Percentiles rank a stretch among this genome's conserved stretches.
phyloP scores from a whole-genome alignment of 2,329 filamentous ascomycete species.

The Cryphonectria parasitica region DNA sequence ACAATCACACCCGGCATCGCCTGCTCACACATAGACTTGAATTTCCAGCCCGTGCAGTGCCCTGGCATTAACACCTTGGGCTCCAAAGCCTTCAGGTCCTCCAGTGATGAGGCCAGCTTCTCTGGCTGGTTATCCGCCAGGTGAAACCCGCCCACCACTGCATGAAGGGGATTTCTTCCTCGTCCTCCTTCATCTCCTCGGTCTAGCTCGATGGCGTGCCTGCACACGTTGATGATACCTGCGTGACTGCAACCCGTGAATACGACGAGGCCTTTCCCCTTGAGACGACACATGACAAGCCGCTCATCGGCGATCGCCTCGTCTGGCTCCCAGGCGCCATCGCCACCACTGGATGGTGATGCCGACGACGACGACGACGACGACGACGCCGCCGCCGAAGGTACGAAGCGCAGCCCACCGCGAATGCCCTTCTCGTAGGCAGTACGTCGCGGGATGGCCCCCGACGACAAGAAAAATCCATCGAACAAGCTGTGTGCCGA shows the following conservation, averaged over 20 bases:
- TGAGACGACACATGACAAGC: constrained; percentile 56
- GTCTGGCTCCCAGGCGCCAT: constrained; percentile 50
- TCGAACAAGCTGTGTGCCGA: constrained; percentile 51
- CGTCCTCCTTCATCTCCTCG: background rate
- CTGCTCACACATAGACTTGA: constrained; percentile 56
- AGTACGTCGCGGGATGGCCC: constrained; percentile 54
- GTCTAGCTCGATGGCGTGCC: constrained; percentile 48
- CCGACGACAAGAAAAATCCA: constrained; percentile 56
- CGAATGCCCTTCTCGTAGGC: constrained; percentile 53
- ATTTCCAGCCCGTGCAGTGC: constrained; percentile 60
- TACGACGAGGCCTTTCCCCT: constrained; percentile 56
- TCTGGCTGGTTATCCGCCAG: constrained; percentile 50
- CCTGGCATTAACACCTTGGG: constrained; percentile 56
- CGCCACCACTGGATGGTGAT: too few species aligned
- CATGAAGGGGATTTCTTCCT: constrained; percentile 45
- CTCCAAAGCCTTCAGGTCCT: constrained; percentile 51
- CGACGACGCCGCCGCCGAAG: constrained; percentile 37
- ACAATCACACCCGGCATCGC: constrained; percentile 53
- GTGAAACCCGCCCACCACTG: constrained; percentile 58
- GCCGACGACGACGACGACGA: constrained; percentile 25
- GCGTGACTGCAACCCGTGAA: constrained; percentile 62
- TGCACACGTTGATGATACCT: constrained; percentile 55
- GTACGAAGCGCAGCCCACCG: constrained; percentile 48
- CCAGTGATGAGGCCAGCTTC: constrained; percentile 49
- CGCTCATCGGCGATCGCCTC: constrained; percentile 56